These are phyloP conservation scores for Artemisia tridentata DNA, from an alignment of 129 eudicot genomes.

Conservation along the genomic window DNA sequence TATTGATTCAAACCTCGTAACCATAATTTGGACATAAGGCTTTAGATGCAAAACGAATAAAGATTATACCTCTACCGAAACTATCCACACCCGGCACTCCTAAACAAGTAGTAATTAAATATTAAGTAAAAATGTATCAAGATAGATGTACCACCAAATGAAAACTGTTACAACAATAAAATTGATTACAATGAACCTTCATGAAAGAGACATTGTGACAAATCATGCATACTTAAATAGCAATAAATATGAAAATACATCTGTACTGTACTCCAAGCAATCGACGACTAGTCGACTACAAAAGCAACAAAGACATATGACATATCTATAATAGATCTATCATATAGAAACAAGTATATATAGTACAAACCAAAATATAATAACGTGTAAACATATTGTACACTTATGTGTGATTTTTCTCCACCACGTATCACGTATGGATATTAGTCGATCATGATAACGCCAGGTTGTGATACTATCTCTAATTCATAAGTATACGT, in stretches of 20 bases:
- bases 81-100: too few species aligned
- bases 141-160: neutral
- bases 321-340: conserved; percentile 4
- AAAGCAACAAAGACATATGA: conserved; percentile 10
- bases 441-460: neutral
- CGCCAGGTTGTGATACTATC: neutral
- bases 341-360: neutral
- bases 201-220: neutral
- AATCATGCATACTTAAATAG: neutral
- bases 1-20: too few species aligned
- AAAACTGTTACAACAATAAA: neutral
- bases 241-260: conserved; percentile 15
- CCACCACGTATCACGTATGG: conserved; percentile 2
- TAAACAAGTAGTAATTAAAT: too few species aligned
- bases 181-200: neutral
- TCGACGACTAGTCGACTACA: neutral
- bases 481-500: neutral
- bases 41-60: too few species aligned
- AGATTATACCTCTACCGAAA: too few species aligned
- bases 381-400: conserved; percentile 15
- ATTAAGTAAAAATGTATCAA: neutral
- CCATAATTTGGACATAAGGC: too few species aligned
- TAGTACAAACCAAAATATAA: conserved; percentile 1
- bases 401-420: conserved; percentile 8
- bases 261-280: neutral